Conservation (phyloP, 352 stramenopile species). For the Pythium chondricola region DNA sequence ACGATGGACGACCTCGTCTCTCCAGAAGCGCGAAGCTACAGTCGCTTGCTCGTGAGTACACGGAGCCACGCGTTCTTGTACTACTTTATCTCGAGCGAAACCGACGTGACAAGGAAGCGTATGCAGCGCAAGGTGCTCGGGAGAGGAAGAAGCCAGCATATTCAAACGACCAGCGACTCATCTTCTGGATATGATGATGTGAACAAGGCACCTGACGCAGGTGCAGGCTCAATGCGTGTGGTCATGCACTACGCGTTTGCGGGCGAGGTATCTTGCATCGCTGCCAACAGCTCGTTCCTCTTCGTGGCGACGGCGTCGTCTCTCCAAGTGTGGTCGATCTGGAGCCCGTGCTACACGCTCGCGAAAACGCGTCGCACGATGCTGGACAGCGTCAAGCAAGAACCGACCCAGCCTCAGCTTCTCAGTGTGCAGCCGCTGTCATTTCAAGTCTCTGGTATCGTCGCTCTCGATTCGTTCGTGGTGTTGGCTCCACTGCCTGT, state of each 20-base stretch:
- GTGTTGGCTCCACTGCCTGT: constrained; percentile 45
- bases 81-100: constrained; percentile 70
- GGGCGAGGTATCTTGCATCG: constrained; percentile 50
- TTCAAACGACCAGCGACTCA: constrained; percentile 22
- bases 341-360: constrained; percentile 78
- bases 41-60: constrained; percentile 61
- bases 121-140: constrained; percentile 77
- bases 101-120: constrained; percentile 64
- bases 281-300: constrained; percentile 81
- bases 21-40: constrained; percentile 71
- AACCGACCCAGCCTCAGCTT: constrained; percentile 66
- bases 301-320: constrained; percentile 66
- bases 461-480: constrained; percentile 72
- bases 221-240: constrained; percentile 47
- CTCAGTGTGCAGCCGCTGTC: constrained; percentile 41
- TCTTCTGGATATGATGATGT: constrained; percentile 17
- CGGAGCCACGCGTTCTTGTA: constrained; percentile 68
- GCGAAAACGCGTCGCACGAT: constrained; percentile 63
- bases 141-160: constrained; percentile 40
- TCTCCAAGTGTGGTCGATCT: constrained; percentile 83
- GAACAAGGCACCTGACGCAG: constrained; percentile 29
- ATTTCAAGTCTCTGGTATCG: constrained; percentile 28
- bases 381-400: constrained; percentile 42
- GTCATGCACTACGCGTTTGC: constrained; percentile 84
- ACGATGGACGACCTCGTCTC: constrained; percentile 79